Percentiles rank a stretch among this genome's conserved stretches.
phyloP scores from a whole-genome alignment of 345 rosid genomes.

The Eucalyptus tenuipes region DNA sequence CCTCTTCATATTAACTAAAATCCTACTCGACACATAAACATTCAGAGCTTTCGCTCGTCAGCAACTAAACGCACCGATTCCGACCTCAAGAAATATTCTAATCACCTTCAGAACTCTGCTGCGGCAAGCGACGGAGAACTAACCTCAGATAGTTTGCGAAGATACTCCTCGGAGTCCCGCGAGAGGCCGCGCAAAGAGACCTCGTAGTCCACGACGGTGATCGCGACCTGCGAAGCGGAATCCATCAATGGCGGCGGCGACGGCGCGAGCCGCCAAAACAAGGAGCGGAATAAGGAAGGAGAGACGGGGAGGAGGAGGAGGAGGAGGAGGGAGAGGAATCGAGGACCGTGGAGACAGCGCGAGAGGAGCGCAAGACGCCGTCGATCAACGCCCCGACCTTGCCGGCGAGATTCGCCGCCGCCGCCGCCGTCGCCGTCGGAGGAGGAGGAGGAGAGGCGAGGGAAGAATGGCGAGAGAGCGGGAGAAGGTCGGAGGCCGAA shows the following conservation, averaged over 20 bases:
- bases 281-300: not conserved
- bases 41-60: not conserved
- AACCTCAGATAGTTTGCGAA: constrained; percentile 49
- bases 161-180: constrained; percentile 36
- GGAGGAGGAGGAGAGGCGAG: not conserved
- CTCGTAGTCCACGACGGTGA: constrained; percentile 61
- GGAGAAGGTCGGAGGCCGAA: not conserved
- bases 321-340: not conserved
- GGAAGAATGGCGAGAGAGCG: not conserved
- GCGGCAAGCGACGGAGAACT: not conserved
- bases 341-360: not conserved
- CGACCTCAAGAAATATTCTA: not conserved
- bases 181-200: constrained; percentile 28
- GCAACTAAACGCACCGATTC: not conserved
- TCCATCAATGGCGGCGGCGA: not conserved
- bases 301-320: not conserved
- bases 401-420: not conserved
- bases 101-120: not conserved
- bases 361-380: not conserved
- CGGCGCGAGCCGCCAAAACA: not conserved
- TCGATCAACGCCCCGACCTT: not conserved
- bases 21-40: not conserved
- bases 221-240: constrained; percentile 27
- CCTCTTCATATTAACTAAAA: not conserved
- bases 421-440: not conserved